These are phyloP conservation scores for Schizophyllum commune DNA, from an alignment of 1,284 basidiomycete genomes.

Conservation along the genomic window DNA sequence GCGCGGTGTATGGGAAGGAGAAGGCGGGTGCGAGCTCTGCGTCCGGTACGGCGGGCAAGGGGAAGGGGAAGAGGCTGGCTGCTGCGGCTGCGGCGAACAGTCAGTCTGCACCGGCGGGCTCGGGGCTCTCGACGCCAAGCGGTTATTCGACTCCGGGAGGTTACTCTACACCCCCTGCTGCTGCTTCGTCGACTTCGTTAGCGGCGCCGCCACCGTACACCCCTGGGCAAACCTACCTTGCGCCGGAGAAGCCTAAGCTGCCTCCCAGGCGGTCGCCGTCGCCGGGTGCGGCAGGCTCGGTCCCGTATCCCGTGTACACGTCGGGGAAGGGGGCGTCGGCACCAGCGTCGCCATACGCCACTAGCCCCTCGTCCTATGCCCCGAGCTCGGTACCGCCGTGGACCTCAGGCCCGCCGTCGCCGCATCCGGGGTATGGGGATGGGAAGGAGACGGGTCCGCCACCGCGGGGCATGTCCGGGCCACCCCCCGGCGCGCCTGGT, in stretches of 20 bases:
- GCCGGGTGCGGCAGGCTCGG: not conserved
- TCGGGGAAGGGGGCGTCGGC: not conserved
- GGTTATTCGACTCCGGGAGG: slow-evolving; percentile 7
- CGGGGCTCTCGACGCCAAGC: slow-evolving; percentile 7
- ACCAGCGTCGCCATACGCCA: not conserved
- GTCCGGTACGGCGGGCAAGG: slow-evolving; percentile 16
- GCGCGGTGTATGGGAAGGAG: slow-evolving; percentile 32
- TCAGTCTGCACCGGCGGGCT: slow-evolving; percentile 9
- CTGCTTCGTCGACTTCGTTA: slow-evolving; percentile 1
- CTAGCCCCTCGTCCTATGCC: not conserved
- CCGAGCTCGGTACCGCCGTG: not conserved
- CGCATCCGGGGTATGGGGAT: not conserved
- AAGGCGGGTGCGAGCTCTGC: slow-evolving; percentile 18
- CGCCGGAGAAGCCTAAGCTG: not conserved
- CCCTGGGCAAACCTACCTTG: not conserved
- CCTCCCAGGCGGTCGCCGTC: not conserved
- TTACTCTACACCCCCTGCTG: no score
- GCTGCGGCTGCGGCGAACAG: slow-evolving; percentile 2
- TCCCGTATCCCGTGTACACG: not conserved
- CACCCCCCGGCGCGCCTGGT: slow-evolving; percentile 26
- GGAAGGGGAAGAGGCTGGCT: slow-evolving; percentile 11
- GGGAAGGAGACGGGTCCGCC: slow-evolving; percentile 2
- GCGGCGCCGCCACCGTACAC: slow-evolving; percentile 14
- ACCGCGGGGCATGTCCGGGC: slow-evolving; percentile 22
- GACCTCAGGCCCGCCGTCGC: not conserved